Evolutionary conservation across 2,329 filamentous ascomycete species (phyloP), one percentile per base, ranked within the genome.

Genomic region (Aspergillus tanneri): DNA sequence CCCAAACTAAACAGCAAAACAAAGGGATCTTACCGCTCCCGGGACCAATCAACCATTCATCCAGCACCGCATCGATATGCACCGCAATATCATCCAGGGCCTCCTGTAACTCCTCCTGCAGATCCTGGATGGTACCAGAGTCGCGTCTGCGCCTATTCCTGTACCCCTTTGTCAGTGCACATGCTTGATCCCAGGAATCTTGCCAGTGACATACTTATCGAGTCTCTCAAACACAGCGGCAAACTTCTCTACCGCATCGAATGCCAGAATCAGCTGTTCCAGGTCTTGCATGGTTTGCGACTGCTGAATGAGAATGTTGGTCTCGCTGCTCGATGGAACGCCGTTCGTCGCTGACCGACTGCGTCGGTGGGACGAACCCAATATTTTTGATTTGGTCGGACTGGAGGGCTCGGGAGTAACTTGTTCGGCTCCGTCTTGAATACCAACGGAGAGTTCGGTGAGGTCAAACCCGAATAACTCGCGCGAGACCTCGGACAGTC

Each of bases 171-270:
- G 25, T 52, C 16, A 53, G 47, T n/a, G 58, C 42, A 34, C 55
- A 28, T 18, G 59, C 53, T 14, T n/a, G n/a, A n/a, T 46, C 10
- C n/a, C 12, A 18, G 5, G 24, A 11, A 32, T 12, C 24, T n/a
- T 9, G 11, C 28, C 37, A 10, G 6, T 34, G 5, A 63, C 71
- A 56, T 59, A 74, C 72, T 67, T 64, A 40, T 72, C 68, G 36
- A 70, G 59, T 43, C 69, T 63, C 37, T 79, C 74, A 46, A 78
- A 78, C 40, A 80, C 63, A 0, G 80, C 77, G 11, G 81, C 80
- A 50, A 87, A 81, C 2, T 80, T 83, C 66, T 90, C 86, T 56
- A 90, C 75, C 18, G 77, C 75, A 65, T 89, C 85, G 34, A 91
- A 75, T 3, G 79, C 81, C 42, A 78, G 76, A 36, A 86, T 79